These are phyloP conservation scores for Nyctanthes arbortristis DNA, from an alignment of 257 asterid species.

Conservation along the genomic window DNA sequence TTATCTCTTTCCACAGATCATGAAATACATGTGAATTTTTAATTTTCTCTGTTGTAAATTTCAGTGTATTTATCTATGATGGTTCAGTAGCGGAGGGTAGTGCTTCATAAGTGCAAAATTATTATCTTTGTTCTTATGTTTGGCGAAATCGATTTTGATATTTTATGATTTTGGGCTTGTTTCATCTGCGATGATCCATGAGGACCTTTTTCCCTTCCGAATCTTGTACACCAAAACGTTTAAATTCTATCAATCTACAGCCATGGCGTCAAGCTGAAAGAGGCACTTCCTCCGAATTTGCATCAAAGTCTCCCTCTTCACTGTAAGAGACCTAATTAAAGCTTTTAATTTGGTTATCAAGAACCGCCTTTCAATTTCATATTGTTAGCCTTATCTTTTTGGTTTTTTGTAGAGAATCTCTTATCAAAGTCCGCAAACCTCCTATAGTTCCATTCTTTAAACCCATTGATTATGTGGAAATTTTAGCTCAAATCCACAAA, in stretches of 20 bases:
- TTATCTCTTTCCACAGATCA: not conserved
- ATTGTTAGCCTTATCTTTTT: conserved; percentile 12
- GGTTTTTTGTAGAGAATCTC: conserved; percentile 74
- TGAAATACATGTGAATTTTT: conserved; percentile 4
- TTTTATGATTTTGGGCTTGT: conserved; percentile 88
- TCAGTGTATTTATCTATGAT: conserved; percentile 6
- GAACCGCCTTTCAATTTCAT: conserved; percentile 9
- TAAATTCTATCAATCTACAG: conserved; percentile 79
- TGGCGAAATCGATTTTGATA: conserved; percentile 39
- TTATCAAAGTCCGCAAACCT: conserved; percentile 88
- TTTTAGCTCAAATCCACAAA: conserved; percentile 88
- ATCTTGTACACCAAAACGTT: conserved; percentile 73
- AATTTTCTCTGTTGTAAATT: conserved; percentile 7
- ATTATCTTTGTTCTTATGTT: conserved; percentile 11
- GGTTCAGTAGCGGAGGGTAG: conserved; percentile 17
- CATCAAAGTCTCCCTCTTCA: conserved; percentile 69
- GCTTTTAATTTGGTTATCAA: not conserved
- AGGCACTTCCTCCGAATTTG: conserved; percentile 75
- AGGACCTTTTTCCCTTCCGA: conserved; percentile 84
- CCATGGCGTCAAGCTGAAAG: conserved; percentile 99
- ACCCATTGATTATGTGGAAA: conserved; percentile 91
- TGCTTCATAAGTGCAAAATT: conserved; percentile 19
- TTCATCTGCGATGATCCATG: conserved; percentile 85
- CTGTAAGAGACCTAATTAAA: conserved; percentile 46
- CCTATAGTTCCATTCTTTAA: conserved; percentile 74